phyloP scores from a whole-genome alignment of 371 early-diverging fungal genomes.

The Haplosporangium sp. region DNA sequence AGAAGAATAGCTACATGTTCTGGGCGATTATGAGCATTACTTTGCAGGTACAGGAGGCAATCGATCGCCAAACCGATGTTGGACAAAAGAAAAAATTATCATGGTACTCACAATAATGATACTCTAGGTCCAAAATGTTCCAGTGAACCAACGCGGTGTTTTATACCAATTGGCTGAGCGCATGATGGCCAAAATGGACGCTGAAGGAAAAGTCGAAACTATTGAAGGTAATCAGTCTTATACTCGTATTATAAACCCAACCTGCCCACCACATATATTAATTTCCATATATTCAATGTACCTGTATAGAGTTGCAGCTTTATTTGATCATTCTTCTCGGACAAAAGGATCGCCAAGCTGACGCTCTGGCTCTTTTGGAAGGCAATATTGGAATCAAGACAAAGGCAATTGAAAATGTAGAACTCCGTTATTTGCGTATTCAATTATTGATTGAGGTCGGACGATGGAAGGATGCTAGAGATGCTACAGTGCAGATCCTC shows the following conservation, averaged over 20 bases:
- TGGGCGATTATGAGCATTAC: conserved; percentile 88
- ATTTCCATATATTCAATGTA: background rate
- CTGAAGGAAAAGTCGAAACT: conserved; percentile 70
- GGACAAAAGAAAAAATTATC: background rate
- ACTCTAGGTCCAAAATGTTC: conserved; percentile 45
- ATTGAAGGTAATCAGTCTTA: conserved; percentile 63
- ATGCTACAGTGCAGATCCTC: conserved; percentile 43
- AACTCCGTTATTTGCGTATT: conserved; percentile 72
- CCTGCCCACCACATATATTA: background rate
- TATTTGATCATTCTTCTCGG: conserved; percentile 75
- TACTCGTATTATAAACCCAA: background rate
- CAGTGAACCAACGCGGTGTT: conserved; percentile 59
- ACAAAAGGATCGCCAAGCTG: conserved; percentile 68
- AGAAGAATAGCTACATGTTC: conserved; percentile 83
- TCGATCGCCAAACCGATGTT: background rate
- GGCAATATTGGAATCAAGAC: conserved; percentile 69
- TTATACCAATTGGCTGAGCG: conserved; percentile 84
- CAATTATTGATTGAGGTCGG: conserved; percentile 63
- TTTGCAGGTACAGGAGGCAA: conserved; percentile 64
- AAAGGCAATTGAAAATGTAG: conserved; percentile 72
- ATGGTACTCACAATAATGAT: background rate
- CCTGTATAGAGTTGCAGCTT: conserved; percentile 68
- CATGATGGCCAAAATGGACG: conserved; percentile 84
- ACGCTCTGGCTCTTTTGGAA: conserved; percentile 73
- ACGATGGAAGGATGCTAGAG: conserved; percentile 60